Conservation (phyloP, 1,139 yeast species). For the Pichia sp. region DNA sequence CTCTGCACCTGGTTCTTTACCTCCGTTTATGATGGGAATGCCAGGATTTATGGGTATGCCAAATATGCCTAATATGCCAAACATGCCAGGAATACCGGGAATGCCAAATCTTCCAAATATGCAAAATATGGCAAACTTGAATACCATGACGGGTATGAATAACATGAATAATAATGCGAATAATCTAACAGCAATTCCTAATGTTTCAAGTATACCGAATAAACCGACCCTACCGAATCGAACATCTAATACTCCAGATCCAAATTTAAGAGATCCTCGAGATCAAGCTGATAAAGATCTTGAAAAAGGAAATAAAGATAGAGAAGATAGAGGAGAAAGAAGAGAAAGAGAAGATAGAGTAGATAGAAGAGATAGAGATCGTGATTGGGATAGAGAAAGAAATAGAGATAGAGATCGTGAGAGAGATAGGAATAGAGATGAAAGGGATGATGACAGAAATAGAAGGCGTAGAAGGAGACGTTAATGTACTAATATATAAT, state of each 20-base stretch:
- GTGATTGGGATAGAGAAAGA: slow-evolving; percentile 21
- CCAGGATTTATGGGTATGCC: slow-evolving; percentile 34
- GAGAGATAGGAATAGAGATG: slow-evolving; percentile 19
- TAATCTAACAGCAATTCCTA: neutral
- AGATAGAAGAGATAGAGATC: slow-evolving; percentile 8
- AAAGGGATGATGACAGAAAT: slow-evolving; percentile 5
- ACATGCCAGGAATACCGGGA: slow-evolving; percentile 14
- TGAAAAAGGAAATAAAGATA: slow-evolving; percentile 21
- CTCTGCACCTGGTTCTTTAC: slow-evolving; percentile 11
- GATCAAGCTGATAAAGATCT: slow-evolving; percentile 27
- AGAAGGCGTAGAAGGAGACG: slow-evolving; percentile 16
- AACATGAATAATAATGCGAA: neutral
- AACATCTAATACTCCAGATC: slow-evolving; percentile 26
- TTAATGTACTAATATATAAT: neutral
- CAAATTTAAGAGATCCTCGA: slow-evolving; percentile 20
- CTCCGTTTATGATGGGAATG: slow-evolving; percentile 32
- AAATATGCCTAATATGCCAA: slow-evolving; percentile 2
- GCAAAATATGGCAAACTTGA: slow-evolving; percentile 18
- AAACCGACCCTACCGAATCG: slow-evolving; percentile 14
- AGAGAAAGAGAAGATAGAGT: slow-evolving; percentile 16
- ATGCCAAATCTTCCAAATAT: slow-evolving; percentile 21
- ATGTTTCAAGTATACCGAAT: slow-evolving; percentile 25
- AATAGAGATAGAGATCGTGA: slow-evolving; percentile 11
- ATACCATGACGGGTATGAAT: slow-evolving; percentile 1
- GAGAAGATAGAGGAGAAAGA: slow-evolving; percentile 15